Conservation (phyloP, 805 yeast genomes). For the Nakazawaea wyomingensis region DNA sequence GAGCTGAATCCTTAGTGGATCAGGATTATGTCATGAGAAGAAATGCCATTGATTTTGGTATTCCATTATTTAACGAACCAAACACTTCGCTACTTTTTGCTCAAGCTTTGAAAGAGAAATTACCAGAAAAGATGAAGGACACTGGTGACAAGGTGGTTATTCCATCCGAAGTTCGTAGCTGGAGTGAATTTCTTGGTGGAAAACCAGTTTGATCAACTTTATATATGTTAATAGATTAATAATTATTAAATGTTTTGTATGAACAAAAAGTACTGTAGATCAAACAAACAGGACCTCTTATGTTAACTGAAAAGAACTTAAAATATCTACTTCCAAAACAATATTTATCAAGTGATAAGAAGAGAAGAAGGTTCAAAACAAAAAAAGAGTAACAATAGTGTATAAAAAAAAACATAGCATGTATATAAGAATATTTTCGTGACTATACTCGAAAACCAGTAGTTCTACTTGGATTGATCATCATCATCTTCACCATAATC, state of each 20-base stretch:
- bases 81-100: conserved; percentile 87
- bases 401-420: too few relatives aligned
- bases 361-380: too few relatives aligned
- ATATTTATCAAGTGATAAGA: too few relatives aligned
- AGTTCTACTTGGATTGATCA: too few relatives aligned
- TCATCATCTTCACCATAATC: not conserved
- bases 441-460: not conserved
- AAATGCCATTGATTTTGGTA: conserved; percentile 96
- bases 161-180: conserved; percentile 85
- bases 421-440: too few relatives aligned
- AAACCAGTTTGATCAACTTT: conserved; percentile 67
- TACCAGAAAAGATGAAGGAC: conserved; percentile 44
- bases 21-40: conserved; percentile 98
- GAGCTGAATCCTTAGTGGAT: conserved; percentile 82
- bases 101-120: conserved; percentile 71
- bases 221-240: conserved; percentile 2
- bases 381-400: too few relatives aligned
- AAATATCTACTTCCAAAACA: too few relatives aligned
- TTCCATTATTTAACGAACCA: conserved; percentile 96
- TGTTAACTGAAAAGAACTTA: too few relatives aligned
- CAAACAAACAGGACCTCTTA: too few relatives aligned
- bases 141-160: conserved; percentile 40
- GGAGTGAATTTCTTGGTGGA: conserved; percentile 97
- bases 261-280: too few relatives aligned
- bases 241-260: not conserved